Evolutionary conservation across 495 filamentous ascomycete species (phyloP).

Genomic region (Lasiosphaeria hispida): DNA sequence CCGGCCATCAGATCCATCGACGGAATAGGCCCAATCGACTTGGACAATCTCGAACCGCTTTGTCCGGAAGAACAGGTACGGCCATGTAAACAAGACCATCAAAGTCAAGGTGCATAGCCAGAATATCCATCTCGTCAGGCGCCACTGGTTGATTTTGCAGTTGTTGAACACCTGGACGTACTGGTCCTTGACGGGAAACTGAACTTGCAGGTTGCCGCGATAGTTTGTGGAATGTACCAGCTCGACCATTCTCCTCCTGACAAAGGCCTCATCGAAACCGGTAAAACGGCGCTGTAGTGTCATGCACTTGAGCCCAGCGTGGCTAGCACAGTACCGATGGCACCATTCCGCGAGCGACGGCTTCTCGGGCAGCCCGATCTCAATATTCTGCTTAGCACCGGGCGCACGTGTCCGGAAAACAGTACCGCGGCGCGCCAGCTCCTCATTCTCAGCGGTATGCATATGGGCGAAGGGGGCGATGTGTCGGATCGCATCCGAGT

Average conservation of each 20-base stretch:
- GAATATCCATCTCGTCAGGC: constrained; percentile 53
- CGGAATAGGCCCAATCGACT: constrained; percentile 53
- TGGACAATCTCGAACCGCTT: constrained; percentile 58
- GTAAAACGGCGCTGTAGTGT: constrained; percentile 46
- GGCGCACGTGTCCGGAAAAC: constrained; percentile 39
- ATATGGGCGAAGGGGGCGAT: constrained; percentile 27
- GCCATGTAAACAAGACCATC: constrained; percentile 62
- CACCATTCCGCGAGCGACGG: constrained; percentile 56
- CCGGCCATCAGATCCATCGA: constrained; percentile 18
- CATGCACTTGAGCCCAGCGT: constrained; percentile 50
- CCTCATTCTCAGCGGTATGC: constrained; percentile 39
- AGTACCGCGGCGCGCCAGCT: constrained; percentile 43
- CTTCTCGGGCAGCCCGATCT: constrained; percentile 31
- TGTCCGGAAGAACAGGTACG: constrained; percentile 59
- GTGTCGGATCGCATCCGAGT: constrained; percentile 32
- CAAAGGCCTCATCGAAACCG: constrained; percentile 48
- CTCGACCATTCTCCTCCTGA: constrained; percentile 43
- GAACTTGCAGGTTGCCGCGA: constrained; percentile 51
- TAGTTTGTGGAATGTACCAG: constrained; percentile 60
- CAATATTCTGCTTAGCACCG: constrained; percentile 38
- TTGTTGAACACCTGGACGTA: constrained; percentile 55
- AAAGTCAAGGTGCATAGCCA: constrained; percentile 61
- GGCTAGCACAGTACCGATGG: constrained; percentile 51
- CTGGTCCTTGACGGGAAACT: constrained; percentile 49
- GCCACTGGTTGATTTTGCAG: constrained; percentile 54